Base-by-base conservation (phyloP, 495 filamentous ascomycete species). In the Pyronema omphalodes region DNA sequence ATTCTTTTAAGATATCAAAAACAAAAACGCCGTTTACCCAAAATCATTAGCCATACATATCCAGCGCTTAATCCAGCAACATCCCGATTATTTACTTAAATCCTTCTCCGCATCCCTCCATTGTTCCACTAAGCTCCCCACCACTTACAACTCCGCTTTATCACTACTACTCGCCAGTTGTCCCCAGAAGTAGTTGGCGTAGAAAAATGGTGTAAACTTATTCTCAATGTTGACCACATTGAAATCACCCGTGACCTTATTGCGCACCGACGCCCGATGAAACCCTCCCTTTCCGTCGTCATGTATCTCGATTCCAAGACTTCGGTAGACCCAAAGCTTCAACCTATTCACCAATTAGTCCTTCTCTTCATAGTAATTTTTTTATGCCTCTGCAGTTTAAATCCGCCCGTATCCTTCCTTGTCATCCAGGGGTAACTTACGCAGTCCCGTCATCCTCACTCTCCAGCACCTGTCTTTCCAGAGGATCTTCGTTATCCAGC, bases 161-260 rank as follows among this genome's bases (percentile, higher is more conserved):
- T 67, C 66, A 69, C 74, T 29, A 29, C 23, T 29, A 29, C 23
- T 29, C 23, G 23, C 87, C 67, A 93, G 74, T n/a, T 75, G 84
- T 62, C 82, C 76, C 91, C 91, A 98, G 62, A 98, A 89, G 61
- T 94, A 93, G 60, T 94, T 91, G 19, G 88, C 82, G 65, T 98
- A 95, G 66, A 93, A 96, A 68, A 82, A 87, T 53, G 79, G 75
- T 53, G 85, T 88, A 63, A 94, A 87, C 68, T 88, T 94, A 47
- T 83, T 76, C 62, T 95, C 89, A 57, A 98, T 80, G 61, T 94
- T 93, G 47, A 98, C 81, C 33, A 96, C 84, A 66, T 94, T 84
- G 52, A 95, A 85, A 67, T 95, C 91, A 33, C 87, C 88, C 69
- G 86, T 88, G 53, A 76, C 74, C 57, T 78, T 81, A 68, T 93